Evolutionary conservation across 208 protist species (phyloP).

Genomic region (Herpetomonas muscarum): DNA sequence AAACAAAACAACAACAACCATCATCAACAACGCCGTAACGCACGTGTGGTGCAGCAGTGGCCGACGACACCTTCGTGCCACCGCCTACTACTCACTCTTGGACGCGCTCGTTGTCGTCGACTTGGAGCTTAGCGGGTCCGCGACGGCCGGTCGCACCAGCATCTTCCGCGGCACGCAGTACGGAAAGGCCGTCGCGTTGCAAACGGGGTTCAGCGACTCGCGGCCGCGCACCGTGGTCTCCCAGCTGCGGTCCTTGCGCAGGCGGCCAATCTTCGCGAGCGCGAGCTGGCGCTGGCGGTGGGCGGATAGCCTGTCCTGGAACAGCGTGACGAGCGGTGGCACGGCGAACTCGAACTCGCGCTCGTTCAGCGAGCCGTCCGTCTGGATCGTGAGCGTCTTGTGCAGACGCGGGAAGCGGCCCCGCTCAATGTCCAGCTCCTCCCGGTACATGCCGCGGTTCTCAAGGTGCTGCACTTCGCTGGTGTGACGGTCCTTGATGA

Average conservation of each 20-base stretch:
- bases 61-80: too few species aligned
- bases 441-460: constrained; percentile 86
- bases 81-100: constrained; percentile 4
- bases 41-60: too few species aligned
- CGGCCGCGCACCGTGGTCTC: constrained; percentile 38
- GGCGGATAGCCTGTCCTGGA: constrained; percentile 78
- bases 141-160: constrained; percentile 43
- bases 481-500: constrained; percentile 82
- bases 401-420: constrained; percentile 74
- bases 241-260: constrained; percentile 66
- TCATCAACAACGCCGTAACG: too few species aligned
- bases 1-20: too few species aligned
- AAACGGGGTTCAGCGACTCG: constrained; percentile 60
- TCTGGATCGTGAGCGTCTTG: constrained; percentile 80
- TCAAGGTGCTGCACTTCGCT: constrained; percentile 88
- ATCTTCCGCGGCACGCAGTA: constrained; percentile 84
- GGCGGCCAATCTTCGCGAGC: constrained; percentile 77
- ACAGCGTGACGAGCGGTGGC: constrained; percentile 76
- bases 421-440: constrained; percentile 87
- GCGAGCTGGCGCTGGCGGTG: constrained; percentile 78
- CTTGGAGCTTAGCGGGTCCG: constrained; percentile 63
- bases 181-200: constrained; percentile 79
- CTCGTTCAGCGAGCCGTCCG: constrained; percentile 85
- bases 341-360: constrained; percentile 85
- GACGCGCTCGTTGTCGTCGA: constrained; percentile 1